phyloP scores from a whole-genome alignment of 2,329 filamentous ascomycete genomes.

The Fusarium tupiense region DNA sequence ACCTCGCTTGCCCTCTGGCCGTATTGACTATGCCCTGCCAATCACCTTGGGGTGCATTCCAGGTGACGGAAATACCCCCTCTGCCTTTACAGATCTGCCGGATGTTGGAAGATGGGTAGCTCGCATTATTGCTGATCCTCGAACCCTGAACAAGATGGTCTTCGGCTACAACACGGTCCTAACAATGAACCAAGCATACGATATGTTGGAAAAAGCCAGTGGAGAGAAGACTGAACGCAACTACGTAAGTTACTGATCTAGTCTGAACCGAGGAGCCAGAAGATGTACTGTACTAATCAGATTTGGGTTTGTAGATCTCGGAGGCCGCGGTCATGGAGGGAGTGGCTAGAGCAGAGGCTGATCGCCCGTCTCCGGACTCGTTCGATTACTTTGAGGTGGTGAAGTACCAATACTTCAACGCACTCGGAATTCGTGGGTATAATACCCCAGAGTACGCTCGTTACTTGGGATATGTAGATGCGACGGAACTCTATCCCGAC shows the following conservation, averaged over 20 bases:
- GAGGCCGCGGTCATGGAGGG: not conserved
- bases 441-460: not conserved
- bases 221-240: conserved; percentile 54
- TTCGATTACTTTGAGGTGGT: not conserved
- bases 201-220: conserved; percentile 56
- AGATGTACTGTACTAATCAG: not conserved
- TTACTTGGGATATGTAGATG: not conserved
- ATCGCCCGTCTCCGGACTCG: not conserved
- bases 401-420: not conserved
- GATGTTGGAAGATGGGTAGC: conserved; percentile 64
- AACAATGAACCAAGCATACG: conserved; percentile 57
- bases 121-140: conserved; percentile 59
- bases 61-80: conserved; percentile 56
- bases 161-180: conserved; percentile 58
- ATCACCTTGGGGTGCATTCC: conserved; percentile 45
- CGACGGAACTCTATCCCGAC: not conserved
- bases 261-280: not conserved
- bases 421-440: not conserved
- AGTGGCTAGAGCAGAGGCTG: conserved; percentile 7
- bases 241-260: not conserved
- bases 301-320: not conserved
- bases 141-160: conserved; percentile 63
- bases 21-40: conserved; percentile 40
- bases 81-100: conserved; percentile 56
- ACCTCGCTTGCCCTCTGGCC: conserved; percentile 42